Percentiles rank a stretch among this genome's conserved stretches.
Conservation (phyloP, 1,284 basidiomycete genomes). For the Puccinia coronata region DNA sequence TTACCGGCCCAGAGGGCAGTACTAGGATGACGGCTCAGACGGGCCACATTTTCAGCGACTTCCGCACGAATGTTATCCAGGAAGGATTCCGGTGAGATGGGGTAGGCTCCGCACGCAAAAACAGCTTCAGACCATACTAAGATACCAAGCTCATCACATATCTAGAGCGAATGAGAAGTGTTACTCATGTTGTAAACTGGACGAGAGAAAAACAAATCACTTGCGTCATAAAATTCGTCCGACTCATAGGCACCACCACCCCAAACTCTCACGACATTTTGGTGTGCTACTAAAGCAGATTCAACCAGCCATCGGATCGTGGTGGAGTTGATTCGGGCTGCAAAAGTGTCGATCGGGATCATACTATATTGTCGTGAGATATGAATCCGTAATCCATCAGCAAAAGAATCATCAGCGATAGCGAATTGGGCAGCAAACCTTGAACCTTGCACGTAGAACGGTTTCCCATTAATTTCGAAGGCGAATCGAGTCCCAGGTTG, state of each 20-base stretch:
- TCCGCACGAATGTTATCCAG: constrained; percentile 65
- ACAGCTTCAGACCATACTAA: constrained; percentile 68
- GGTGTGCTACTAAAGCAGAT: constrained; percentile 50
- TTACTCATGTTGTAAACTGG: constrained; percentile 62
- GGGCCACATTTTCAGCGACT: constrained; percentile 66
- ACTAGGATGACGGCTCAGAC: constrained; percentile 66
- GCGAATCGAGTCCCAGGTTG: constrained; percentile 53
- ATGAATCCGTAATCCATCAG: neutral
- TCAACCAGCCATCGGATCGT: constrained; percentile 53
- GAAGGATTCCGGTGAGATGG: constrained; percentile 60
- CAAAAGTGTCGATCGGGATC: constrained; percentile 41
- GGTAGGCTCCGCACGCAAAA: constrained; percentile 49
- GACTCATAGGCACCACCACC: constrained; percentile 55
- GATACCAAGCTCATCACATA: constrained; percentile 69
- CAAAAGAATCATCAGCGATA: neutral
- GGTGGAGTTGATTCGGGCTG: constrained; percentile 26
- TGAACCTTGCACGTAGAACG: constrained; percentile 53
- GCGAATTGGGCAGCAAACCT: constrained; percentile 51
- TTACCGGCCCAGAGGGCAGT: constrained; percentile 68
- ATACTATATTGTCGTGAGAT: constrained; percentile 1
- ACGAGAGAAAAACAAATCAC: constrained; percentile 4
- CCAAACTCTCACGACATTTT: constrained; percentile 56
- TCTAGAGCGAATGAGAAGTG: constrained; percentile 53
- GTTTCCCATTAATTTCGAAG: constrained; percentile 52
- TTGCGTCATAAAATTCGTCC: constrained; percentile 51